Conservation (phyloP, 2,329 filamentous ascomycete species). For the Zymoseptoria passerinii region DNA sequence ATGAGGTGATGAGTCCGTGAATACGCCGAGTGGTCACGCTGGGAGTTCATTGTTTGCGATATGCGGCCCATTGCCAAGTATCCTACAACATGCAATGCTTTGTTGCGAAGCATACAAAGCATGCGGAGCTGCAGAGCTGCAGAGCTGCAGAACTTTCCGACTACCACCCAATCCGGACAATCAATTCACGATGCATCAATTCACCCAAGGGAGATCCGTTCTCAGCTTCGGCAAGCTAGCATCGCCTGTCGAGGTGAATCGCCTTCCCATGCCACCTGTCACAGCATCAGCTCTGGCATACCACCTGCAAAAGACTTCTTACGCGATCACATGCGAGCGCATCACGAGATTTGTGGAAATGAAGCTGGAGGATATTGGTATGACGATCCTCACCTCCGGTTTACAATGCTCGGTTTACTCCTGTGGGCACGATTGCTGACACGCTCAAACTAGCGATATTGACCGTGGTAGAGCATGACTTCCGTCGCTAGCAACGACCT, state of each 20-base stretch:
- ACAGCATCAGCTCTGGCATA: background rate
- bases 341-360: too few relatives aligned
- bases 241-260: background rate
- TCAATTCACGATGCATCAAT: background rate
- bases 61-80: background rate
- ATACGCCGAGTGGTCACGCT: background rate
- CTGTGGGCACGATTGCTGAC: background rate
- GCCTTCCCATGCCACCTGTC: background rate
- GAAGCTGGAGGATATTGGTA: too few relatives aligned
- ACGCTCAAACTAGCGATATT: background rate
- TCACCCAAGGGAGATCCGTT: background rate
- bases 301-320: too few relatives aligned
- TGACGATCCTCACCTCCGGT: too few relatives aligned
- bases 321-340: too few relatives aligned
- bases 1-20: conserved; percentile 36
- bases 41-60: background rate
- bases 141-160: too few relatives aligned
- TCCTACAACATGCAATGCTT: background rate
- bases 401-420: too few relatives aligned
- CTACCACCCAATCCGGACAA: background rate
- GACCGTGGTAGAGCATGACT: background rate
- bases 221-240: background rate
- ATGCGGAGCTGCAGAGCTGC: too few relatives aligned
- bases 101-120: background rate
- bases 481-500: background rate